Conservation (phyloP, 106 monocot species). For the Dendrobium huoshanense region DNA sequence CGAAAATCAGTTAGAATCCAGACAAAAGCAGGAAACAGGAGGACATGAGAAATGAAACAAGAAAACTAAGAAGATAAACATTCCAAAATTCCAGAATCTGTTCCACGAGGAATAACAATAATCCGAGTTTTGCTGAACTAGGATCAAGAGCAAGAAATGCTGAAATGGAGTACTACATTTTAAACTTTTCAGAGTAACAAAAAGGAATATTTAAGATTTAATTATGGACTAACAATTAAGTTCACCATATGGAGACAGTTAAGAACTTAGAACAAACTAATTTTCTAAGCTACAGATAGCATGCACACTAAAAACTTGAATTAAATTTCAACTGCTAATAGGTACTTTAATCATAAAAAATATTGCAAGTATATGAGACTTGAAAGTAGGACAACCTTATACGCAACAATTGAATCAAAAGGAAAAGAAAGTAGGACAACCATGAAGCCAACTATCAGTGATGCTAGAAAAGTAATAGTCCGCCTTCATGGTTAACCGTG, state of each 20-base stretch:
- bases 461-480: background rate
- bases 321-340: background rate
- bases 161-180: background rate
- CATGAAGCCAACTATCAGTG: background rate
- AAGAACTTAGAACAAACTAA: background rate
- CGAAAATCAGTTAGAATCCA: background rate
- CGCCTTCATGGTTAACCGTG: background rate
- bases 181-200: background rate
- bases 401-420: too few species aligned
- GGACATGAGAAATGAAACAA: background rate
- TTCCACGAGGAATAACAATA: background rate
- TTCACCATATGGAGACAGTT: background rate
- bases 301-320: background rate
- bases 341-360: background rate
- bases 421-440: background rate
- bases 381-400: too few species aligned
- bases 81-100: background rate
- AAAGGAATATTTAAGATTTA: background rate
- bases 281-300: background rate
- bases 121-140: background rate
- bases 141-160: background rate
- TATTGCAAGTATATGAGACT: background rate
- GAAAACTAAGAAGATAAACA: background rate
- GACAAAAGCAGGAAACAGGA: background rate
- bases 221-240: background rate